Base-by-base conservation (phyloP, 345 rosid species). In the Gossypium ekmanianum region DNA sequence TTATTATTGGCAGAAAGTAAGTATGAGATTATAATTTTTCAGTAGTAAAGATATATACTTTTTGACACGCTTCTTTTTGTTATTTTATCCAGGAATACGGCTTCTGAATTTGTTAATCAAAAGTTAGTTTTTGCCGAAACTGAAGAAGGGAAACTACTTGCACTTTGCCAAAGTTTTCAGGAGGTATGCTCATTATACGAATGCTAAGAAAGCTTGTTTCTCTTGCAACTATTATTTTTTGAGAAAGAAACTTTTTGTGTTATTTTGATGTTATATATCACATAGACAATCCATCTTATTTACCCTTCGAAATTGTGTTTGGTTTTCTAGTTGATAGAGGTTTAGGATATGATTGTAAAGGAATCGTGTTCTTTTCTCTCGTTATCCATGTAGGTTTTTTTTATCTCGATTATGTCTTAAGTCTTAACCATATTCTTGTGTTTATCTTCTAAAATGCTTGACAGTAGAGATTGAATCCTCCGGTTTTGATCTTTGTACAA, bases 71-170 rank as follows among this genome's bases (percentile, higher is more conserved):
- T n/a, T 54, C 7, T 48, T 67, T 83, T 29, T 79, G 66, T 54
- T 62, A 64, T 78, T 82, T 72, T 64, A 71, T 80, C 44, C 82
- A 93, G 99, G 88, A 95, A 95, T 81, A 87, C 90, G 44, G 97
- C 98, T 8, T 91, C 94, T 78, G 88, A 90, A 80, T 78, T 90
- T 26, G 83, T 95, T 39, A 89, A 95, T 80, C 99, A 95, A 83
- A 93, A 87, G 77, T 84, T 95, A 76, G 91, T 91, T 67, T 95
- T 81, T 80, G 88, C 92, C 75, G 97, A 94, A 77, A 91, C 87
- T 78, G 99, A 95, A 84, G 94, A 95, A 80, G 98, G 96, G 84
- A 95, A 93, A 79, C 88, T 89, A 68, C 82, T 95, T 52, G 99
- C 96, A 73, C 93, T 93, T 66, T 90, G 91, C 41, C 99, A 95